Conservation (phyloP, 257 asterid genomes). For the Fraxinus anomala region DNA sequence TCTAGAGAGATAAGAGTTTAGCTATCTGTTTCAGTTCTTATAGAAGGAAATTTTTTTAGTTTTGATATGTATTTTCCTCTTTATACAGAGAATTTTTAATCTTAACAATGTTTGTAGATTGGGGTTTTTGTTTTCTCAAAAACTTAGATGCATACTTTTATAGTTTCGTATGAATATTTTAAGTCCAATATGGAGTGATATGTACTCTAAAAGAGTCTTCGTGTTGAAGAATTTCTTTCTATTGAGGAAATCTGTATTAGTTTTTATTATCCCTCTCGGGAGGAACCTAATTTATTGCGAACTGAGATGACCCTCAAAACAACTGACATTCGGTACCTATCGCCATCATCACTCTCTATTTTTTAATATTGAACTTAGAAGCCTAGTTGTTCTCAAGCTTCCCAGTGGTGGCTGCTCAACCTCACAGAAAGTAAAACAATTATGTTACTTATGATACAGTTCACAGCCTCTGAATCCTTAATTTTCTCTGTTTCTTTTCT, state of each 20-base stretch:
- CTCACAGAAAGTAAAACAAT: background rate
- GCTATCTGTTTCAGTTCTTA: background rate
- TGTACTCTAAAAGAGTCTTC: background rate
- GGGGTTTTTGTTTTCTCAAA: background rate
- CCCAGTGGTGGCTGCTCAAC: background rate
- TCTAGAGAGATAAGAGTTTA: background rate
- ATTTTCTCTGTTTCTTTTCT: background rate
- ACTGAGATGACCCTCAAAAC: background rate
- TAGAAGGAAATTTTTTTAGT: background rate
- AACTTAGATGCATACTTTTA: background rate
- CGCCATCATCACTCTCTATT: background rate
- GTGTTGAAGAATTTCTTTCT: background rate
- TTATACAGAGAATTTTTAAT: background rate
- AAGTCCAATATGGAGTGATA: background rate
- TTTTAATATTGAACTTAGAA: background rate
- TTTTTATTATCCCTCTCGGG: background rate
- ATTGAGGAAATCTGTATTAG: background rate
- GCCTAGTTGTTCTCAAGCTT: conserved; percentile 1
- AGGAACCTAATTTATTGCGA: background rate
- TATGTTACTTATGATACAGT: background rate
- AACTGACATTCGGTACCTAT: background rate
- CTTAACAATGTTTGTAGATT: background rate
- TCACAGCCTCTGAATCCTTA: background rate
- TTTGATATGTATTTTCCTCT: background rate
- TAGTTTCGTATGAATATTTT: background rate